Evolutionary conservation across 495 filamentous ascomycete species (phyloP), one percentile per base, ranked within the genome.

Genomic region (Neurospora pannonica): DNA sequence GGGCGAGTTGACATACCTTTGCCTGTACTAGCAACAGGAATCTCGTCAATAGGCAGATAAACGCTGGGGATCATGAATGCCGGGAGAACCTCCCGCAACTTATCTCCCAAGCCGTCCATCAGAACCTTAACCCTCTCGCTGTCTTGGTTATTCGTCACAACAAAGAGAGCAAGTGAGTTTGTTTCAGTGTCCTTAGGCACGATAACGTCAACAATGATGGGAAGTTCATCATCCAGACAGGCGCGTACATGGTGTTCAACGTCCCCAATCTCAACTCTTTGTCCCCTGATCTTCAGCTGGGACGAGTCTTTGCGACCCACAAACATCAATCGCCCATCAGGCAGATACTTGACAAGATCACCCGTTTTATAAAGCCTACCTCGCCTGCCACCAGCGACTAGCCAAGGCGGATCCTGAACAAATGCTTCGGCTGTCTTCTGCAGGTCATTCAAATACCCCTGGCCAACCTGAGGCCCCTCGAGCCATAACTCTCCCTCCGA

Each of bases 401-500:
- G 28, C 76, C 74, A 77, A 13, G 24, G 72, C 5, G 76, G 77
- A 34, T 70, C 74, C 5, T 74, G 37, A 3, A 88, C 75, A 70
- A 91, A 91, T 39, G 81, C 80, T 73, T 88, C 84, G 4, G 75
- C 74, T 2, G 89, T 91, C 40, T 90, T 82, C 71, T 93, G 88
- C 4, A 87, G 83, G 11, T 92, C 86, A 73, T 95, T 94, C 69
- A 93, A 84, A 75, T 95, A 95, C 4, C 92, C 92, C 74, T 89
- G 24, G 11, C 75, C 78, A 1, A 86, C 74, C 1, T 76, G 69
- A 0, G 84, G 80, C 0, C 93, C 92, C 38, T 90, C 90, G n/a
- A 95, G 85, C 77, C 91, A 91, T n/a, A 97, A 85, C 79, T 97
- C 93, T 10, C 93, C 93, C 46, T 93, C 82, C 9, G 86, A 88